Conservation (phyloP, 2,329 filamentous ascomycete genomes). For the Curvularia sp. region DNA sequence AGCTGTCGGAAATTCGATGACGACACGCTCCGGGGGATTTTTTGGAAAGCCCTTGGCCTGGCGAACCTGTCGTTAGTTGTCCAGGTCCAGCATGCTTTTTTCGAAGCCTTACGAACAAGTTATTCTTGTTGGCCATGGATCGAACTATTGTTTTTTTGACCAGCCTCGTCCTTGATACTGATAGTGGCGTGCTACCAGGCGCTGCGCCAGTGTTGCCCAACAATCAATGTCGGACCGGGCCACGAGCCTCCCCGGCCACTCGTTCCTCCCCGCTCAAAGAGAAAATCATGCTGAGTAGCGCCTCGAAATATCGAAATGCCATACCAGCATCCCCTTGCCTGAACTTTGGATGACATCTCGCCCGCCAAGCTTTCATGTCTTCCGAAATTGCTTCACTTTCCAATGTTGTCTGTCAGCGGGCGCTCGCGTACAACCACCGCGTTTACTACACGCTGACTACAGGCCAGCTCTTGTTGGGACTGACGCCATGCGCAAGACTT, state of each 20-base stretch:
- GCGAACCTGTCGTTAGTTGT: background rate
- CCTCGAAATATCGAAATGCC: background rate
- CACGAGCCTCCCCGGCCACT: background rate
- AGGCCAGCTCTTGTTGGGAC: background rate
- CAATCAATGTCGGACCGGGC: slow-evolving; percentile 2
- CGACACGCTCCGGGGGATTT: background rate
- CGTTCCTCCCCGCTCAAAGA: background rate
- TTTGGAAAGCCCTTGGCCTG: background rate
- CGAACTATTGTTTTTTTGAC: background rate
- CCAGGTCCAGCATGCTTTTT: background rate
- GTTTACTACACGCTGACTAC: background rate
- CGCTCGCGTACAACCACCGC: background rate
- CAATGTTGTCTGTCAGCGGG: background rate
- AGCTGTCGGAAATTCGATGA: slow-evolving; percentile 6
- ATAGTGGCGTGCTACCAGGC: background rate
- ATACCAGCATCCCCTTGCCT: background rate
- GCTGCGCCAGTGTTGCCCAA: slow-evolving; percentile 4
- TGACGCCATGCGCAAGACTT: background rate
- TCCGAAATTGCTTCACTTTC: background rate
- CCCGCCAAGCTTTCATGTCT: background rate
- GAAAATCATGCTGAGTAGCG: background rate
- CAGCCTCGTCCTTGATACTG: slow-evolving; percentile 1
- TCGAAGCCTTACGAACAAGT: slow-evolving; percentile 1
- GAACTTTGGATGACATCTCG: background rate
- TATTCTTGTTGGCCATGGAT: background rate